phyloP scores from a whole-genome alignment of 768 basidiomycete genomes.

The Omphalotus guepiniiformis region DNA sequence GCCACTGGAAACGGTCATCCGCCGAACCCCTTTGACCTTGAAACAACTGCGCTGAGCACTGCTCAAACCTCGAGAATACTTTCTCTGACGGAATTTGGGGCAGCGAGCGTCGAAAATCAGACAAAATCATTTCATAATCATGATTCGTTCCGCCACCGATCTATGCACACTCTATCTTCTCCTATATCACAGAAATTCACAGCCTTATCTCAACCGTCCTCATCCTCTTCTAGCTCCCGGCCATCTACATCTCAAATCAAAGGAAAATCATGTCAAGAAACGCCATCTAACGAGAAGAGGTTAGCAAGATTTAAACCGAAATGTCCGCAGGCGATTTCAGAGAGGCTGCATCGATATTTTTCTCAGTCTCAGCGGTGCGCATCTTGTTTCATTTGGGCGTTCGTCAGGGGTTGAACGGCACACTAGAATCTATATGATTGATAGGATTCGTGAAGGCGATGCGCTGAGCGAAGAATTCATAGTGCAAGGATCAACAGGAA shows the following conservation, averaged over 20 bases:
- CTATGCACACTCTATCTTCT: too few species aligned
- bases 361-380: slow-evolving; percentile 4
- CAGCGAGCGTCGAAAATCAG: too few species aligned
- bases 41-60: too few species aligned
- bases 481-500: slow-evolving; percentile 4
- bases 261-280: not conserved
- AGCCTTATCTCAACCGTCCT: not conserved
- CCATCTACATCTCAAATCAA: not conserved
- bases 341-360: slow-evolving; percentile 4
- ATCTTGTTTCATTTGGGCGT: not conserved
- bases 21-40: too few species aligned
- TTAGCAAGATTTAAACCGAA: not conserved
- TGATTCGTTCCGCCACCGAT: too few species aligned
- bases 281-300: slow-evolving; percentile 4
- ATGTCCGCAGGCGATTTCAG: slow-evolving; percentile 2
- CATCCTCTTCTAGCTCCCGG: not conserved
- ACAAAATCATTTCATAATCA: too few species aligned
- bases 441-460: slow-evolving; percentile 1
- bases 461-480: slow-evolving; percentile 8
- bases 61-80: too few species aligned
- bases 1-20: too few species aligned
- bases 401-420: not conserved
- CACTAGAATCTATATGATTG: slow-evolving; percentile 3
- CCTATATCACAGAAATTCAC: too few species aligned
- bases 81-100: too few species aligned